phyloP scores from a whole-genome alignment of 2,329 filamentous ascomycete species.

The Cryphonectria radicalis region DNA sequence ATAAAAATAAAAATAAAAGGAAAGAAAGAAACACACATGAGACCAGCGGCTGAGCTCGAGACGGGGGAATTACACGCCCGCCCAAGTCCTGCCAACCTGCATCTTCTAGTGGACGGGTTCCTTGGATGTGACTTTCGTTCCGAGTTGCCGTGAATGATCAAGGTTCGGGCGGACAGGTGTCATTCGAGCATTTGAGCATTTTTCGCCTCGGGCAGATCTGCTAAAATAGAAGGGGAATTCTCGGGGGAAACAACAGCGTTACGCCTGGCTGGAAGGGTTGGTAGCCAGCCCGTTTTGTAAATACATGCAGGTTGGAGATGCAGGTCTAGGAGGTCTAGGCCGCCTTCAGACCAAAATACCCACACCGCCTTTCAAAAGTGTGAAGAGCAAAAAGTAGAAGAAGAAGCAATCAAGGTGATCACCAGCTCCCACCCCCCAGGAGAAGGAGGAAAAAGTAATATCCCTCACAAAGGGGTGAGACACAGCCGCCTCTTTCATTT shows the following conservation, averaged over 20 bases:
- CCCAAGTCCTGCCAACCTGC: background rate
- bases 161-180: background rate
- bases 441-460: background rate
- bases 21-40: background rate
- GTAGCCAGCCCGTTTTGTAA: background rate
- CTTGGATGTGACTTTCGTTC: background rate
- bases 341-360: background rate
- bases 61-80: background rate
- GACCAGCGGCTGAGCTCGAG: background rate
- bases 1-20: too few relatives aligned
- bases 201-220: background rate
- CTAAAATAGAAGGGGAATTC: too few relatives aligned
- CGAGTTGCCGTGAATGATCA: background rate
- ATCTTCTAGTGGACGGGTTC: background rate
- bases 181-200: background rate
- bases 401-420: background rate
- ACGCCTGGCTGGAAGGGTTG: background rate
- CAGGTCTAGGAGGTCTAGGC: background rate
- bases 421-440: background rate
- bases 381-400: background rate
- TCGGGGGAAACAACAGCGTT: background rate
- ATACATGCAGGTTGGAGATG: background rate
- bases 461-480: background rate
- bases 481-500: background rate
- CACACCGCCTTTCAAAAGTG: background rate